Base-by-base conservation (phyloP, 2,329 filamentous ascomycete species). In the Ceratocystis lukuohia region DNA sequence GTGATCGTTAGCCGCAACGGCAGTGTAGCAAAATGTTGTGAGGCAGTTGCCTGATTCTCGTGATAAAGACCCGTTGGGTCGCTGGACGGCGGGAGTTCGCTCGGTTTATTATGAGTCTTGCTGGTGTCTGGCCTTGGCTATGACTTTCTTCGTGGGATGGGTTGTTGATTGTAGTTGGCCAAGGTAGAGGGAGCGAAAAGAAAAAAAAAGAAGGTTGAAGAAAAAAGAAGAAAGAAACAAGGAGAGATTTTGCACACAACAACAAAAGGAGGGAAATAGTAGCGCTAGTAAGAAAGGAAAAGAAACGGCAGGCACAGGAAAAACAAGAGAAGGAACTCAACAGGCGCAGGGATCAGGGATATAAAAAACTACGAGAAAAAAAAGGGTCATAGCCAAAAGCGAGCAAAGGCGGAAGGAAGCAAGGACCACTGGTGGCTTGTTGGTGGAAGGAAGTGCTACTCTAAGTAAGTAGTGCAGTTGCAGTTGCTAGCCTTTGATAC, bases 241-340 rank as follows among this genome's bases (percentile, higher is more conserved):
- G 22, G 37, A 62, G 61, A 33, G 37, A 33, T 46, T 44, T 45
- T 22, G 61, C 44, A 8, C n/a, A 62, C 37, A 62, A 62, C 20
- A 46, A 46, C 61, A 62, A 62, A 62, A 62, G 61, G 41, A 62
- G 61, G 61, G 41, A 62, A 62, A 62, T 46, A 62, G 37, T 25
- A 59, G 28, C 28, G 28, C 30, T 37, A 33, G 61, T 20, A 44
- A 46, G 44, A 46, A 62, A 30, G 10, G 59, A 62, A 46, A 62
- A 62, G 45, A 62, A 45, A 44, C 20, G n/a, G 33, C 30, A 44
- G 37, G 59, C 59, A 62, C 33, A 25, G 20, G 44, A 28, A 44
- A 62, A 50, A 48, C 17, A 22, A 48, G 46, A 48, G 46, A 6
- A 61, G 41, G 30, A 8, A 41, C 33, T 41, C 59, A 37, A 10